These are phyloP conservation scores for Chlorella sp. DNA, from an alignment of 139 green algal genomes.

Conservation along the genomic window DNA sequence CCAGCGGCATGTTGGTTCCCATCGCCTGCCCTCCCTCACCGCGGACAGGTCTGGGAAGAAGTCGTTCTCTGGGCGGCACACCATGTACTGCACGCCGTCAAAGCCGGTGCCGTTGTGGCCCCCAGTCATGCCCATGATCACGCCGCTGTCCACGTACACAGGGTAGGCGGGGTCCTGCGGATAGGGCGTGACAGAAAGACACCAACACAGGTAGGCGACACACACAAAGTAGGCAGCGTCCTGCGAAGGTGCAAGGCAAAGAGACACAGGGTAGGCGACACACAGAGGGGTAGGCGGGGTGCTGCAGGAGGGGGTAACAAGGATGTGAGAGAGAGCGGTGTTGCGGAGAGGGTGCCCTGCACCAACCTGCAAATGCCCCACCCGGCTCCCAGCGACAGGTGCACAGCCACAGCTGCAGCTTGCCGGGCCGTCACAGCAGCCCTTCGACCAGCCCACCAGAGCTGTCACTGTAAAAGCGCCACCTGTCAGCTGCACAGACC, in stretches of 20 bases:
- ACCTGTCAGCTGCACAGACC: too few relatives aligned
- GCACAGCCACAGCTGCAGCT: neutral
- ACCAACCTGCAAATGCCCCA: too few relatives aligned
- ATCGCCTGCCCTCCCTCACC: slow-evolving; percentile 31
- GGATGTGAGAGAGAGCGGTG: neutral
- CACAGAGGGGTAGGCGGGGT: slow-evolving; percentile 98
- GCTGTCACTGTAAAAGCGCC: too few relatives aligned
- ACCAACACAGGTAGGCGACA: slow-evolving; percentile 69
- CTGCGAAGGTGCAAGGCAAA: too few relatives aligned
- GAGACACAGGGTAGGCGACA: too few relatives aligned
- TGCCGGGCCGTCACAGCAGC: too few relatives aligned
- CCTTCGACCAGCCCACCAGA: too few relatives aligned
- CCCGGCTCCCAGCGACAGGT: neutral
- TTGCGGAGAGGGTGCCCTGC: neutral
- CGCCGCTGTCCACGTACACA: slow-evolving; percentile 98
- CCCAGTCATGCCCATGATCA: slow-evolving; percentile 98
- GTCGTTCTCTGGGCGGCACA: slow-evolving; percentile 91
- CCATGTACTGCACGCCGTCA: slow-evolving; percentile 95
- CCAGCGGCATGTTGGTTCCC: too few relatives aligned
- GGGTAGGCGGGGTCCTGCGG: slow-evolving; percentile 98
- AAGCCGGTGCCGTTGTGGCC: slow-evolving; percentile 86
- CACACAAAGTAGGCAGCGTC: slow-evolving; percentile 99
- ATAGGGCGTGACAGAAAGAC: neutral
- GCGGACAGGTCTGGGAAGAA: slow-evolving; percentile 98
- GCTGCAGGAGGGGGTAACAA: too few relatives aligned